Evolutionary conservation across 2,329 filamentous ascomycete genomes (phyloP).

Genomic region (Leptodontidium sp.): DNA sequence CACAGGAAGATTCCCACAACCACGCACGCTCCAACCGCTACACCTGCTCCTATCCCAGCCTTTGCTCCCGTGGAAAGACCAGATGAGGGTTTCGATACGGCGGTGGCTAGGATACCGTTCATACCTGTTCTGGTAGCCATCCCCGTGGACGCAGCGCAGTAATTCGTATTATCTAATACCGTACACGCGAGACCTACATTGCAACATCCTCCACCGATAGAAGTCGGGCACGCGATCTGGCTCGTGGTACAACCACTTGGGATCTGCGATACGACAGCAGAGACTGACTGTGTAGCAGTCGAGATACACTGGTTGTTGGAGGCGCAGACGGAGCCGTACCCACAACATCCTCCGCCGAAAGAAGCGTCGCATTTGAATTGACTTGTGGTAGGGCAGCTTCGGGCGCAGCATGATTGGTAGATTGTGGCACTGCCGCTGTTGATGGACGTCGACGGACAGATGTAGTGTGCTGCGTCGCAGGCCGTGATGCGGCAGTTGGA

Average conservation of each 20-base stretch:
- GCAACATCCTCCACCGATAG: slow-evolving; percentile 60
- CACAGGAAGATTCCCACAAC: slow-evolving; percentile 56
- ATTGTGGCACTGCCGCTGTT: slow-evolving; percentile 31
- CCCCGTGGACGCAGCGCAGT: slow-evolving; percentile 51
- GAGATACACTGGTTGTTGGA: slow-evolving; percentile 49
- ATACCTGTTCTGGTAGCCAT: slow-evolving; percentile 44
- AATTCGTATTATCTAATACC: slow-evolving; percentile 47
- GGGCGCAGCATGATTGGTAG: slow-evolving; percentile 44
- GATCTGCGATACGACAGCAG: slow-evolving; percentile 48
- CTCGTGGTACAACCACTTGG: slow-evolving; percentile 55
- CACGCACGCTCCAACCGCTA: slow-evolving; percentile 54
- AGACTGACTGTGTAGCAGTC: slow-evolving; percentile 37
- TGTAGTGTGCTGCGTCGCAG: slow-evolving; percentile 46
- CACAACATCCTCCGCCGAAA: slow-evolving; percentile 55
- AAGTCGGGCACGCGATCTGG: slow-evolving; percentile 53
- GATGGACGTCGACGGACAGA: slow-evolving; percentile 45
- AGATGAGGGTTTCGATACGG: slow-evolving; percentile 25
- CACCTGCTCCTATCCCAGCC: slow-evolving; percentile 41
- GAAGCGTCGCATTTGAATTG: slow-evolving; percentile 47
- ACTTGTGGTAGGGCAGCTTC: slow-evolving; percentile 45
- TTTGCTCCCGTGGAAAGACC: slow-evolving; percentile 15
- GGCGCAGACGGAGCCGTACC: slow-evolving; percentile 54
- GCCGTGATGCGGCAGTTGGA: slow-evolving; percentile 51
- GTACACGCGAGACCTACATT: slow-evolving; percentile 54
- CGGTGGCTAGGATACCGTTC: slow-evolving; percentile 45